Base-by-base conservation (phyloP, 2,329 filamentous ascomycete species). In the Dactylellina haptotyla region DNA sequence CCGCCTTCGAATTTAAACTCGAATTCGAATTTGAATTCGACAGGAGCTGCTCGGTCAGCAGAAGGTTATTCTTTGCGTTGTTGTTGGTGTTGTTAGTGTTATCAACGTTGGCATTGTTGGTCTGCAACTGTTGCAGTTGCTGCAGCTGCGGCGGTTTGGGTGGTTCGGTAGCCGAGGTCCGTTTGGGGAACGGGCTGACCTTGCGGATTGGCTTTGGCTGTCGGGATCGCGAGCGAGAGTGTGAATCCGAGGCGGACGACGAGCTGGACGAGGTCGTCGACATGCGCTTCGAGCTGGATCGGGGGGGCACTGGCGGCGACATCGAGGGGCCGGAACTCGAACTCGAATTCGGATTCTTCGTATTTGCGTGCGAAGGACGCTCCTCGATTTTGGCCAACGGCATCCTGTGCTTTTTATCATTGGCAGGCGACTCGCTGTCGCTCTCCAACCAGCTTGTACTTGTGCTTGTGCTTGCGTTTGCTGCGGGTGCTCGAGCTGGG, bases 401-500 rank as follows among this genome's bases (percentile, higher is more conserved):
- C 10, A 34, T 41, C 16, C 30, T 57, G 8, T 10, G 39, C 30
- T 14, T 32, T 54, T 54, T 54, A 37, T 16, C 18, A 12, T 25
- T n/a, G n/a, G n/a, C 3, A 12, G 58, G 58, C 51, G 66, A 64
- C 16, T 64, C 58, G 26, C 51, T 45, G 58, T 72, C 67, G 59
- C 67, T 64, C 32, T 72, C 67, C n/a, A 65, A 59, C 67, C 67
- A 72, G 26, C 58, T 65, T 3, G 43, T 72, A 20, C 43, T 56
- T 30, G 25, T 46, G 5, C 39, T 43, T 26, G 43, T 72, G 28
- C 43, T 56, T 30, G 25, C 37, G 5, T n/a, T 43, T 26, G 25
- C 48, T 41, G 25, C 20, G 14, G 28, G 26, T 10, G 41, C 23
- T 9, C 18, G 14, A 18, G 12, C 4, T n/a, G n/a, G n/a, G 1